These are phyloP conservation scores for Ochromonas danica DNA, from an alignment of 108 stramenopile species.

Conservation along the genomic window DNA sequence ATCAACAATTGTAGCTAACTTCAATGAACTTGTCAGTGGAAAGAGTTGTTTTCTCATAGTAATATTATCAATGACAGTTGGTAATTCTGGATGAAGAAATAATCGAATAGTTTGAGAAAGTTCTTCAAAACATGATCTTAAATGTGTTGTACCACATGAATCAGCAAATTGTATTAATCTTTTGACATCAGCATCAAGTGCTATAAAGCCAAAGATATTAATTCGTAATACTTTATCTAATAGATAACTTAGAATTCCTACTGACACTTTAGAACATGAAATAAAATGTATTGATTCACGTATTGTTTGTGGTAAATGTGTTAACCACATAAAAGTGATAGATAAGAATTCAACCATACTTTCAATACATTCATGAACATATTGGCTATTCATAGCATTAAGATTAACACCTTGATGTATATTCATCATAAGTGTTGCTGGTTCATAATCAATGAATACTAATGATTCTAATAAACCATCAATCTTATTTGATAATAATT, in stretches of 20 bases:
- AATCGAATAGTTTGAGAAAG: background rate
- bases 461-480: background rate
- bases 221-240: background rate
- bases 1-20: background rate
- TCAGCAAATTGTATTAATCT: constrained; percentile 6
- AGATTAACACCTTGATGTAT: background rate
- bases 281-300: constrained; percentile 26
- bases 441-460: constrained; percentile 4
- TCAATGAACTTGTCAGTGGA: background rate
- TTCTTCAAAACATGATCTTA: constrained; percentile 28
- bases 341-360: constrained; percentile 3
- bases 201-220: background rate
- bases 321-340: constrained; percentile 33
- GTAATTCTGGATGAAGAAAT: constrained; percentile 7
- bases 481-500: constrained; percentile 4
- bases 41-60: background rate
- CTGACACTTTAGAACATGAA: background rate
- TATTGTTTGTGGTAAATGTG: constrained; percentile 24
- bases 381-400: background rate
- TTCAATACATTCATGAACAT: constrained; percentile 2
- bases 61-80: background rate
- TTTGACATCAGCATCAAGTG: constrained; percentile 21
- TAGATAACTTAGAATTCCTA: background rate
- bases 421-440: background rate
- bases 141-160: constrained; percentile 11